Base-by-base conservation (phyloP, 1,284 basidiomycete genomes). In the Sporisorium graminicola region DNA sequence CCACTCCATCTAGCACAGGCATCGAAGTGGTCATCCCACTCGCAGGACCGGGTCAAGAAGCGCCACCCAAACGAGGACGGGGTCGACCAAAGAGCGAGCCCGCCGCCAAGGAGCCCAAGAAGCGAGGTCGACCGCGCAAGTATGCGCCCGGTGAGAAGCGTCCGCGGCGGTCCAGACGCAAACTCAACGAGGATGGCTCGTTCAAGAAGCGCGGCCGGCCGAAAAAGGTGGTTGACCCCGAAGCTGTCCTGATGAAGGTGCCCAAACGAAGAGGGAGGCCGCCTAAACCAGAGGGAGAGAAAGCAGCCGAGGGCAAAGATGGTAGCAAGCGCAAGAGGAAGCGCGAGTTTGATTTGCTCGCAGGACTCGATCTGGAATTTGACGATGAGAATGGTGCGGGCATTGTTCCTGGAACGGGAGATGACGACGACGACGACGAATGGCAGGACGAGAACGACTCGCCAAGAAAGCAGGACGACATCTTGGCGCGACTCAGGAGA, bases 111-210 rank as follows among this genome's bases (percentile, higher is more conserved):
- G 50, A 58, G 8, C 65, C 68, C 33, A 76, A 76, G 56, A 74
- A 74, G 51, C 59, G 75, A 22, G 75, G 75, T 16, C 59, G 75
- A 12, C 75, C 75, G 14, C 56, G 64, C 18, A 77, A 74, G 57
- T 73, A 74, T 31, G 67, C 70, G 0, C 50, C 53, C 1, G 75
- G 71, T 10, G 70, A 74, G 42, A 67, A 64, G 26, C 59, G 66
- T 2, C 59, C 65, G 0, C 54, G 65, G 9, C 53, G 55, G 0
- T 68, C 69, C 16, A 24, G 73, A 31, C 44, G 68, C 14, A 76
- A 72, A 50, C 35, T 74, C 31, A 77, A 74, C n/a, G 56, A 58
- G 14, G 75, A 77, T 44, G 75, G 75, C 8, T 44, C 59, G 3
- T 27, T 42, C 44, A 72, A 68, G 55, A 72, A 72, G 18, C 68